Conservation (phyloP, 2,329 filamentous ascomycete species). For the Plectosphaerella plurivora region DNA sequence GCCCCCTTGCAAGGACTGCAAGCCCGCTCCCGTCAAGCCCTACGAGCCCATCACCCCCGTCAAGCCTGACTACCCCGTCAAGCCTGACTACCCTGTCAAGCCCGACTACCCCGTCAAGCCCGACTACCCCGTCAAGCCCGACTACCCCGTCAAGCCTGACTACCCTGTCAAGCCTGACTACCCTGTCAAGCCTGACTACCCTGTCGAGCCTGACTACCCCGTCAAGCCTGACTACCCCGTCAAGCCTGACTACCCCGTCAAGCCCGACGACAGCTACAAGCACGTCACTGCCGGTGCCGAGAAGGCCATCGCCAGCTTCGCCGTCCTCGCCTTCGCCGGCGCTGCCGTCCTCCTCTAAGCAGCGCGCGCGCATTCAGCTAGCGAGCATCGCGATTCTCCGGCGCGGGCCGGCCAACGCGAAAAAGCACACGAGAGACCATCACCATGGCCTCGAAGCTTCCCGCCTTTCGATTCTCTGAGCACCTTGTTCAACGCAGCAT, state of each 20-base stretch:
- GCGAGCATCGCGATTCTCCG: neutral
- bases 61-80: neutral
- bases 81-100: neutral
- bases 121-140: neutral
- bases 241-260: neutral
- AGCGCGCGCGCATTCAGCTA: neutral
- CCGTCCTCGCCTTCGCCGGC: slow-evolving; percentile 10
- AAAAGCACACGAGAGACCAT: neutral
- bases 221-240: neutral
- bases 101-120: neutral
- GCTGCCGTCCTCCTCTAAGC: slow-evolving; percentile 10
- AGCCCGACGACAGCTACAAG: neutral
- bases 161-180: neutral
- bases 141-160: slow-evolving; percentile 1
- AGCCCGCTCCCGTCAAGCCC: slow-evolving; percentile 8
- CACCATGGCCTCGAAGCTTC: neutral
- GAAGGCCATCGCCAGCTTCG: slow-evolving; percentile 11
- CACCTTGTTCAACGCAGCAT: neutral
- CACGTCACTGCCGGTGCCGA: slow-evolving; percentile 8
- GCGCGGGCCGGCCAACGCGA: neutral
- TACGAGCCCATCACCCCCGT: slow-evolving; percentile 3
- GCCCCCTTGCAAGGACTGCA: slow-evolving; percentile 21
- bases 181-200: neutral
- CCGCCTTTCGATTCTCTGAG: neutral
- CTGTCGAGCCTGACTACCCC: neutral